phyloP scores from a whole-genome alignment of 768 basidiomycete species.

The Galerina marginata region DNA sequence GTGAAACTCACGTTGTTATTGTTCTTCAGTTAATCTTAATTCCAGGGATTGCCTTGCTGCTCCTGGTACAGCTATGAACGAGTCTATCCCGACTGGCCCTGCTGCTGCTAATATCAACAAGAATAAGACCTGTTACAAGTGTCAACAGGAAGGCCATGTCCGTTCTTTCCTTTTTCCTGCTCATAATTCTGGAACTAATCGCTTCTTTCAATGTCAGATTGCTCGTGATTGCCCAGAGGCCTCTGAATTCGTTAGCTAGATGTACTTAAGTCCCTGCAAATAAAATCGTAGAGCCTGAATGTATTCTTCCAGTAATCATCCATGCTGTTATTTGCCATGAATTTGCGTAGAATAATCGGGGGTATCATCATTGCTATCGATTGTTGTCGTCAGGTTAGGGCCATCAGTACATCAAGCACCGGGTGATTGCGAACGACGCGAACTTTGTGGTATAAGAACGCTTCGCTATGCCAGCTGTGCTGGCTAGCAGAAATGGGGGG shows the following conservation, averaged over 20 bases:
- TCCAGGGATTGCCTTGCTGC: slow-evolving; percentile 83
- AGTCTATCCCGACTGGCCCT: slow-evolving; percentile 47
- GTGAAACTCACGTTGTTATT: slow-evolving; percentile 9
- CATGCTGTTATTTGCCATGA: too few relatives aligned
- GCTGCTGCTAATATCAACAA: slow-evolving; percentile 54
- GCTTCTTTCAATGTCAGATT: slow-evolving; percentile 45
- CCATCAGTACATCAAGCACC: too few relatives aligned
- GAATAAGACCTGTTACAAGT: slow-evolving; percentile 87
- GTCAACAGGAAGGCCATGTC: slow-evolving; percentile 88
- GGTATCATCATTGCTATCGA: too few relatives aligned
- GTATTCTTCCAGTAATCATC: background rate
- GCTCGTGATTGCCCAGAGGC: slow-evolving; percentile 69
- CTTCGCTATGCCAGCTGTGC: too few relatives aligned
- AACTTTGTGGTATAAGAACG: too few relatives aligned
- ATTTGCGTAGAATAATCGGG: too few relatives aligned
- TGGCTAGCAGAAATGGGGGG: too few relatives aligned
- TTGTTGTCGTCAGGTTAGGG: too few relatives aligned
- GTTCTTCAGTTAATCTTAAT: slow-evolving; percentile 6
- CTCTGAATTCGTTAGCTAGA: slow-evolving; percentile 55
- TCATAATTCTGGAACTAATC: background rate
- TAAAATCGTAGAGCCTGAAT: background rate
- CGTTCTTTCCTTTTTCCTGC: slow-evolving; percentile 31
- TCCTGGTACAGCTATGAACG: slow-evolving; percentile 58
- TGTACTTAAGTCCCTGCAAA: background rate
- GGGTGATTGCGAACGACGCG: too few relatives aligned